phyloP scores from a whole-genome alignment of 352 stramenopile species.

The Pythium aristosporum region DNA sequence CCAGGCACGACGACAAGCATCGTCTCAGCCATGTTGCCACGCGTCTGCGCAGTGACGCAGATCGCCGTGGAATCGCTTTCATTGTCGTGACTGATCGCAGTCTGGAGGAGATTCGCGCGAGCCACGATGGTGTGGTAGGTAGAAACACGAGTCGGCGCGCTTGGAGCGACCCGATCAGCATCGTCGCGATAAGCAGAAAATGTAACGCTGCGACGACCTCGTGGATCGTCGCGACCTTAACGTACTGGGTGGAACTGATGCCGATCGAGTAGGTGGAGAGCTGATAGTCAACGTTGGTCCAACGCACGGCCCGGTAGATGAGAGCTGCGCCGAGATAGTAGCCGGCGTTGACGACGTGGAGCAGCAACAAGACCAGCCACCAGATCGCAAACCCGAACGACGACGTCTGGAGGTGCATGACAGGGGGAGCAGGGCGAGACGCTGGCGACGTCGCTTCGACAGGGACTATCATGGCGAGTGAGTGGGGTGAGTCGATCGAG shows the following conservation, averaged over 20 bases:
- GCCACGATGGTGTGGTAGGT: not conserved
- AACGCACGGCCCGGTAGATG: not conserved
- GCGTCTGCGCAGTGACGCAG: too few relatives aligned
- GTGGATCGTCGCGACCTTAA: not conserved
- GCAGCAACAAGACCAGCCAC: not conserved
- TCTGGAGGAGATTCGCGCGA: too few relatives aligned
- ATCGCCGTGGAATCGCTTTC: too few relatives aligned
- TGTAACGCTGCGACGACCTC: not conserved
- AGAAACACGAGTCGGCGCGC: not conserved
- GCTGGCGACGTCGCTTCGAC: too few relatives aligned
- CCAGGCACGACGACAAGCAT: too few relatives aligned
- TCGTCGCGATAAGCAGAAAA: not conserved
- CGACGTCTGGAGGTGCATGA: too few relatives aligned
- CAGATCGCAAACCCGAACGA: not conserved
- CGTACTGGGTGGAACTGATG: not conserved
- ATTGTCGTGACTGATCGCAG: too few relatives aligned
- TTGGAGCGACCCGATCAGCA: not conserved
- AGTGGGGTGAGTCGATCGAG: too few relatives aligned
- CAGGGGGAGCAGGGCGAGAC: too few relatives aligned
- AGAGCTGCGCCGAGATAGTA: not conserved
- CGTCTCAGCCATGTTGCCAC: too few relatives aligned
- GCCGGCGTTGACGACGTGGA: not conserved
- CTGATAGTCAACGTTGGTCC: not conserved
- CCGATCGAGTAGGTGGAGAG: not conserved
- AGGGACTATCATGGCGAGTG: too few relatives aligned